phyloP scores from a whole-genome alignment of 2,329 filamentous ascomycete genomes.

The Coniella vitis region DNA sequence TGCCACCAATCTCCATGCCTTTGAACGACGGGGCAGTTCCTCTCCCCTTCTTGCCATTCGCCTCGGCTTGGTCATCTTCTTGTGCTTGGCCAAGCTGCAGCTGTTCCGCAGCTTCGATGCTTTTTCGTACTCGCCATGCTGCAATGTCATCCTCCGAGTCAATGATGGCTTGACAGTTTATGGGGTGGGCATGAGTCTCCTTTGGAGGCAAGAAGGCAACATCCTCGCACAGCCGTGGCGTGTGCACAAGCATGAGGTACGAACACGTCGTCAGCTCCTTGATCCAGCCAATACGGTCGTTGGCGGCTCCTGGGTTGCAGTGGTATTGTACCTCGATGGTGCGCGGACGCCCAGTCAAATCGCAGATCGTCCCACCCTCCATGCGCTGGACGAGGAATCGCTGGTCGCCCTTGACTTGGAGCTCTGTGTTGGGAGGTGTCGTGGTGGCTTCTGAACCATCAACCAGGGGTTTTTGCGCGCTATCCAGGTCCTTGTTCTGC shows the following conservation, averaged over 20 bases:
- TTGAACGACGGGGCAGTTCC: constrained; percentile 15
- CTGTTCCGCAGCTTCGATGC: constrained; percentile 30
- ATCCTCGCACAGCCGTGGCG: constrained; percentile 79
- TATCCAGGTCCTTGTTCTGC: constrained; percentile 24
- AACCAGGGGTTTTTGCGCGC: constrained; percentile 9
- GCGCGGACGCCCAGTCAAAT: constrained; percentile 73
- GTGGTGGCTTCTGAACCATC: constrained; percentile 8
- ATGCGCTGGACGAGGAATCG: constrained; percentile 81
- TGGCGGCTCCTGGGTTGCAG: constrained; percentile 67
- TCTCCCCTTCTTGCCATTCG: constrained; percentile 6
- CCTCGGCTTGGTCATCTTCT: constrained; percentile 11
- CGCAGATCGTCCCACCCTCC: constrained; percentile 73
- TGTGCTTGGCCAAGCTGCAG: constrained; percentile 21
- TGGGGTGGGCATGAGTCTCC: constrained; percentile 67
- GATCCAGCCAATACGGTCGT: constrained; percentile 80
- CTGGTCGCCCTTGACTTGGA: constrained; percentile 77
- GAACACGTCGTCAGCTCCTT: constrained; percentile 88
- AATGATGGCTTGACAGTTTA: constrained; percentile 69
- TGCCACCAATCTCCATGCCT: constrained; percentile 42
- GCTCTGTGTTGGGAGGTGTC: constrained; percentile 47
- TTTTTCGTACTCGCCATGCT: constrained; percentile 31
- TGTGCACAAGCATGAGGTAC: constrained; percentile 90
- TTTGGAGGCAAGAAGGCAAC: constrained; percentile 78
- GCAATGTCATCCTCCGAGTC: constrained; percentile 40
- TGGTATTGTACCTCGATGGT: constrained; percentile 78